Evolutionary conservation across 2,329 filamentous ascomycete genomes (phyloP).

Genomic region (Colletotrichum magnum): DNA sequence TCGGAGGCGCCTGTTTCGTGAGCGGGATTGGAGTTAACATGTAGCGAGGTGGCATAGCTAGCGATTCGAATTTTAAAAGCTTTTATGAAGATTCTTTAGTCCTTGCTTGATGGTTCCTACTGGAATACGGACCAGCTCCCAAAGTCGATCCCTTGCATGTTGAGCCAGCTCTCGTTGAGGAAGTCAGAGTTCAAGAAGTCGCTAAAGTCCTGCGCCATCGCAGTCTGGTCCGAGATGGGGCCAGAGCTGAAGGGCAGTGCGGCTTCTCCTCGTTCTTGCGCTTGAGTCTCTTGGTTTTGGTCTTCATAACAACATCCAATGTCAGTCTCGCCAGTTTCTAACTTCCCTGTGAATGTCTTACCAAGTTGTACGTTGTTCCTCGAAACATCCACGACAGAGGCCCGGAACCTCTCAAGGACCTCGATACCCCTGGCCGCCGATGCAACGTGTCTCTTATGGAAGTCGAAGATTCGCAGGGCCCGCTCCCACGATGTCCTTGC

Average conservation of each 20-base stretch:
- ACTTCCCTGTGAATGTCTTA: neutral
- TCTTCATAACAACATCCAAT: neutral
- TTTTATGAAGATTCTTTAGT: neutral
- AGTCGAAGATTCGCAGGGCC: slow-evolving; percentile 15
- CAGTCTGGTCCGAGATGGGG: slow-evolving; percentile 8
- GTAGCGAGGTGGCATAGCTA: neutral
- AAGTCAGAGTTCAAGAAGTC: slow-evolving; percentile 19
- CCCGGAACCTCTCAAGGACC: slow-evolving; percentile 14
- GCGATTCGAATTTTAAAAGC: neutral
- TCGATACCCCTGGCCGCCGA: slow-evolving; percentile 15
- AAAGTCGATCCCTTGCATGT: slow-evolving; percentile 17
- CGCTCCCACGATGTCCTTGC: slow-evolving; percentile 8
- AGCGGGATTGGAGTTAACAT: neutral
- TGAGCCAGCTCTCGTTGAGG: slow-evolving; percentile 25
- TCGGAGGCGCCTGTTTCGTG: slow-evolving; percentile 41
- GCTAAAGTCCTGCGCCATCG: slow-evolving; percentile 5
- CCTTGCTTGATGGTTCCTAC: neutral
- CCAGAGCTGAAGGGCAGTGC: slow-evolving; percentile 6
- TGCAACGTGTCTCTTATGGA: slow-evolving; percentile 6
- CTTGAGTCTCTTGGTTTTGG: neutral
- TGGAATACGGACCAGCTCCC: slow-evolving; percentile 6
- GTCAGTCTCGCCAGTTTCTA: neutral
- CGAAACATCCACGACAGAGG: slow-evolving; percentile 1
- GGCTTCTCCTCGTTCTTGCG: neutral
- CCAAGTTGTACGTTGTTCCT: neutral